phyloP scores from a whole-genome alignment of 306 rosid genomes.

The Gillenia trifoliata region DNA sequence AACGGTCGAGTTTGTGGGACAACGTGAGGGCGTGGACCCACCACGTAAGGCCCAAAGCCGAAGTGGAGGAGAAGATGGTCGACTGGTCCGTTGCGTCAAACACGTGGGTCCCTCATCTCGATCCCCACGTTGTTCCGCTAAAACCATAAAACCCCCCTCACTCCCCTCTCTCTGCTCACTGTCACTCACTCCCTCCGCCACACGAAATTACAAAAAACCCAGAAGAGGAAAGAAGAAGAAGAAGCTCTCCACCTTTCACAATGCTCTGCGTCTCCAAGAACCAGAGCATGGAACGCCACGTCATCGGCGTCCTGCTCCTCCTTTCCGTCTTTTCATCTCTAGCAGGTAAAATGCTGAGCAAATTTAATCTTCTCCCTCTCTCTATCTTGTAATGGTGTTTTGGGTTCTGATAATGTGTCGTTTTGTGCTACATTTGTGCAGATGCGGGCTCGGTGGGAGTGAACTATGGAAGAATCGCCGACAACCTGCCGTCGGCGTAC shows the following conservation, averaged over 20 bases:
- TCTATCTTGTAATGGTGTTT: background rate
- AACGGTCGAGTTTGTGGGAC: constrained; percentile 12
- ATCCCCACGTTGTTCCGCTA: background rate
- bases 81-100: background rate
- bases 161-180: background rate
- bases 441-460: constrained; percentile 78
- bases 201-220: background rate
- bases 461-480: constrained; percentile 85
- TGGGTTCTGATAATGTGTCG: background rate
- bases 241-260: background rate
- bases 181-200: background rate
- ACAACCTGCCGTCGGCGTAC: constrained; percentile 75
- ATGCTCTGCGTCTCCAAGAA: background rate
- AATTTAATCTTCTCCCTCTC: background rate
- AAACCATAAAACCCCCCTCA: background rate
- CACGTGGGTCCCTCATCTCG: background rate
- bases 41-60: background rate
- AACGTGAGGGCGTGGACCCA: background rate
- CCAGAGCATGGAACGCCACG: constrained; percentile 9
- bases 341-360: background rate
- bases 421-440: constrained; percentile 20
- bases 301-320: background rate
- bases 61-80: background rate
- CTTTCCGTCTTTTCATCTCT: background rate
- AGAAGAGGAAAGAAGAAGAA: background rate